Conservation (phyloP, 495 filamentous ascomycete species). For the Penicillium malachiteum region DNA sequence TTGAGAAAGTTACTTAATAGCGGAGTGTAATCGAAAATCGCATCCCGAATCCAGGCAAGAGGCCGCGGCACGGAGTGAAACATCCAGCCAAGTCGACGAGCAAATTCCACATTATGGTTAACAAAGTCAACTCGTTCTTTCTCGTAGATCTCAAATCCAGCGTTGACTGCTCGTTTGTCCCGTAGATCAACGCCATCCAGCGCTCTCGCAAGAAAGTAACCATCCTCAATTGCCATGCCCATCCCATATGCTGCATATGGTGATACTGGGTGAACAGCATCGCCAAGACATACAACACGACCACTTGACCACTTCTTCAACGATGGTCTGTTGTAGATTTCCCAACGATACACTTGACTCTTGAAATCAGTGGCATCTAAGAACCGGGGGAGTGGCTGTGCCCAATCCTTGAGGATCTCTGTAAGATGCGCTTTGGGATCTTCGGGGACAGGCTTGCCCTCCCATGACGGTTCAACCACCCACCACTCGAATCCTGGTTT, state of each 20-base stretch:
- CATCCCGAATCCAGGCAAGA: slow-evolving; percentile 14
- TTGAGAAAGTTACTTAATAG: slow-evolving; percentile 9
- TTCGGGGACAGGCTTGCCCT: slow-evolving; percentile 16
- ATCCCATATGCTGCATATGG: slow-evolving; percentile 27
- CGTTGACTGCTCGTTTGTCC: slow-evolving; percentile 9
- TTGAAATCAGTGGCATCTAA: slow-evolving; percentile 17
- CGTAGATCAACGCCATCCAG: slow-evolving; percentile 21
- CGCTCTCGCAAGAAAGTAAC: slow-evolving; percentile 16
- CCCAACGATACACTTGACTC: slow-evolving; percentile 21
- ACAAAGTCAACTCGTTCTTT: slow-evolving; percentile 19
- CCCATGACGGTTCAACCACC: slow-evolving; percentile 21
- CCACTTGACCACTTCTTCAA: slow-evolving; percentile 22
- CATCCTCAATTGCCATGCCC: slow-evolving; percentile 25
- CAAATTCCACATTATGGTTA: slow-evolving; percentile 25
- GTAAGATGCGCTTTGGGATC: slow-evolving; percentile 15
- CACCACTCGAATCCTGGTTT: slow-evolving; percentile 24
- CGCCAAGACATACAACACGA: slow-evolving; percentile 16
- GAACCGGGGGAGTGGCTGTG: slow-evolving; percentile 18
- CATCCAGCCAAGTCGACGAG: slow-evolving; percentile 12
- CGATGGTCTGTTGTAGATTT: slow-evolving; percentile 19
- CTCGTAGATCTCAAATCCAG: slow-evolving; percentile 20
- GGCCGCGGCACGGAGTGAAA: slow-evolving; percentile 21
- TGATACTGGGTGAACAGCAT: slow-evolving; percentile 22
- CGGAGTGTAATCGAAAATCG: slow-evolving; percentile 23
- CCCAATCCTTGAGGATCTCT: slow-evolving; percentile 16